A percentile compares a stretch with the other conserved stretches of the same genome.
Evolutionary conservation across 305 asterid species (phyloP).

Genomic region (Solanum hybrid): DNA sequence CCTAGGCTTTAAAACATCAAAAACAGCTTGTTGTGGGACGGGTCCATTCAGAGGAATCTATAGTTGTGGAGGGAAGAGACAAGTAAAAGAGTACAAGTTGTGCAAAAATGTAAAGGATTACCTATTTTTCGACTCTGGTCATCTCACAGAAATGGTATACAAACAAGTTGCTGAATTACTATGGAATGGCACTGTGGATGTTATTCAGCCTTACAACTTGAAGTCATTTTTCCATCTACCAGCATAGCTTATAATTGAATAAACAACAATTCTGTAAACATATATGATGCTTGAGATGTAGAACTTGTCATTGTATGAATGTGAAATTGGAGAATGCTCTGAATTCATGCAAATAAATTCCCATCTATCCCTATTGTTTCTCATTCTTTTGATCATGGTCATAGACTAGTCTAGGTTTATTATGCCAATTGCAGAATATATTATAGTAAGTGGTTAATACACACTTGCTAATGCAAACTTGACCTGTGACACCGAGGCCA

Average conservation of each 20-base stretch:
- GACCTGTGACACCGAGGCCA: neutral
- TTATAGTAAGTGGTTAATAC: neutral
- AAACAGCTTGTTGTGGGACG: constrained; percentile 56
- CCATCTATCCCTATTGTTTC: neutral
- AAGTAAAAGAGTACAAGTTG: constrained; percentile 33
- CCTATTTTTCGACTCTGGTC: constrained; percentile 57
- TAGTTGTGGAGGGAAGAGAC: constrained; percentile 65
- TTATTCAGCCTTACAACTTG: constrained; percentile 14
- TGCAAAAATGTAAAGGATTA: constrained; percentile 42
- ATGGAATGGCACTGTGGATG: constrained; percentile 28
- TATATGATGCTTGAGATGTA: neutral
- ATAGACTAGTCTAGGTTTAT: neutral
- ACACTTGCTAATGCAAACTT: neutral
- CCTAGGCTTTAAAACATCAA: constrained; percentile 43
- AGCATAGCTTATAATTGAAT: neutral
- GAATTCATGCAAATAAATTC: neutral
- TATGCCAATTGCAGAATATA: neutral
- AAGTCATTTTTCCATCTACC: constrained; percentile 6
- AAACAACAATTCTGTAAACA: neutral
- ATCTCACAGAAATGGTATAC: constrained; percentile 42
- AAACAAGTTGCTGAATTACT: constrained; percentile 50
- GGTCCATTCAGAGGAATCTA: constrained; percentile 42
- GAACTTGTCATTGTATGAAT: neutral
- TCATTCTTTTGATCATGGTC: neutral
- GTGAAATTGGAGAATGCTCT: neutral